Evolutionary conservation across 768 basidiomycete species (phyloP).

Genomic region (Lenzites betulinus): DNA sequence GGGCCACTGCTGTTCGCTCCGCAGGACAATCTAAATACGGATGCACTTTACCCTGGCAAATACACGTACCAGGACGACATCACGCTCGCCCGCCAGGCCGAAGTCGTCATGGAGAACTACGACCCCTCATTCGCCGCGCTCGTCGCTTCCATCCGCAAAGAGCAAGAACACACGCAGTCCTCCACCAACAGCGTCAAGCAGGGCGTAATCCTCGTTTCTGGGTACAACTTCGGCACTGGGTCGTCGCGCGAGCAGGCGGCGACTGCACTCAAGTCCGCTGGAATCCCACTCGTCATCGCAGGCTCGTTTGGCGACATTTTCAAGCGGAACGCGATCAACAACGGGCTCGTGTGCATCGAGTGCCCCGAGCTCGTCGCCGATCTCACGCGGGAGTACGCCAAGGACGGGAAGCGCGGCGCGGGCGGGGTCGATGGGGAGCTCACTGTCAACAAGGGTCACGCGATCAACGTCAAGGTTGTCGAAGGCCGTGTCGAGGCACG

Average conservation of each 20-base stretch:
- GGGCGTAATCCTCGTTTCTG: conserved; percentile 84
- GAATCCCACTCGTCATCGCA: conserved; percentile 91
- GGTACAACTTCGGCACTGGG: conserved; percentile 98
- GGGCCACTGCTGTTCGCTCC: conserved; percentile 92
- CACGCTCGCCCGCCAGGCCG: conserved; percentile 89
- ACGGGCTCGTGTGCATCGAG: conserved; percentile 94
- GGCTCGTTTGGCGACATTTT: conserved; percentile 99
- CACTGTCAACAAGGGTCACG: conserved; percentile 75
- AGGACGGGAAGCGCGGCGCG: conserved; percentile 70
- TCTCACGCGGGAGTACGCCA: conserved; percentile 73
- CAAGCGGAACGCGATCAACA: conserved; percentile 99
- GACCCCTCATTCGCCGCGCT: conserved; percentile 82
- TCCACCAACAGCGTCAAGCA: conserved; percentile 36
- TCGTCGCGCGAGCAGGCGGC: conserved; percentile 98
- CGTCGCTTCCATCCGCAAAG: conserved; percentile 53
- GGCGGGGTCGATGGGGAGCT: conserved; percentile 83
- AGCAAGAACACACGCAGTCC: conserved; percentile 20
- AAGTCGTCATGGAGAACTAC: conserved; percentile 99
- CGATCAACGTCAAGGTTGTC: conserved; percentile 59
- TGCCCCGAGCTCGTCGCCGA: conserved; percentile 87
- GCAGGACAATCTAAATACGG: conserved; percentile 97
- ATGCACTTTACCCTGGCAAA: conserved; percentile 98
- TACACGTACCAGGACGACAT: conserved; percentile 99
- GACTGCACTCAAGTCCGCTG: conserved; percentile 93
- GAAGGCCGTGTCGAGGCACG: conserved; percentile 41